Conservation (phyloP, 768 basidiomycete genomes). For the Tricholoma terreum region DNA sequence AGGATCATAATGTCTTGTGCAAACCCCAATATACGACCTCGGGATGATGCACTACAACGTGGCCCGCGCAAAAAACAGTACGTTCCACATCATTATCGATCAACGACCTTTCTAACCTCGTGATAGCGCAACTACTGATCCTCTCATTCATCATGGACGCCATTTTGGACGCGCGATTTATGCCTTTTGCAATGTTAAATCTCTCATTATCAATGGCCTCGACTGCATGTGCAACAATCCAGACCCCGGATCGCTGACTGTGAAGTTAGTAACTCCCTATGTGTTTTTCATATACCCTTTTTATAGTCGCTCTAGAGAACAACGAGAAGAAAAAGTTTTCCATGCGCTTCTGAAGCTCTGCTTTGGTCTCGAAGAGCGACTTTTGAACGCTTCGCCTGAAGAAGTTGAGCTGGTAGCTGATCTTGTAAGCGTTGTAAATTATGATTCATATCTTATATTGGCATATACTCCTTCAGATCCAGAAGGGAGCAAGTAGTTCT, state of each 20-base stretch:
- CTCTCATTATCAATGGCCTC: constrained; percentile 1
- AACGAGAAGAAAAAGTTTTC: background rate
- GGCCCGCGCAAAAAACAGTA: constrained; percentile 4
- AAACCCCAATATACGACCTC: background rate
- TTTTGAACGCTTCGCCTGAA: background rate
- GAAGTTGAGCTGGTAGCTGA: background rate
- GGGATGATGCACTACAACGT: background rate
- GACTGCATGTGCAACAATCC: background rate
- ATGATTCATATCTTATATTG: background rate
- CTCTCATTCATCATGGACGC: background rate
- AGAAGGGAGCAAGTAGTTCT: background rate
- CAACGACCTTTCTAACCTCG: background rate
- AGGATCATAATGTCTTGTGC: background rate
- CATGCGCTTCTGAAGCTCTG: background rate
- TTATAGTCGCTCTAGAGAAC: background rate
- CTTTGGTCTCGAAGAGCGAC: background rate
- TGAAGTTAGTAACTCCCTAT: background rate
- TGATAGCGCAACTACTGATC: background rate
- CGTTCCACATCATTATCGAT: background rate
- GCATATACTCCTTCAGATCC: background rate
- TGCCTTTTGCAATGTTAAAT: constrained; percentile 1
- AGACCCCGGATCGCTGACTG: background rate
- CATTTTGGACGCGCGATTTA: constrained; percentile 4
- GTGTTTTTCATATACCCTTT: background rate
- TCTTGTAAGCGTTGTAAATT: background rate